These are phyloP conservation scores for Termitomyces sp. DNA, from an alignment of 768 basidiomycete genomes.

Conservation along the genomic window DNA sequence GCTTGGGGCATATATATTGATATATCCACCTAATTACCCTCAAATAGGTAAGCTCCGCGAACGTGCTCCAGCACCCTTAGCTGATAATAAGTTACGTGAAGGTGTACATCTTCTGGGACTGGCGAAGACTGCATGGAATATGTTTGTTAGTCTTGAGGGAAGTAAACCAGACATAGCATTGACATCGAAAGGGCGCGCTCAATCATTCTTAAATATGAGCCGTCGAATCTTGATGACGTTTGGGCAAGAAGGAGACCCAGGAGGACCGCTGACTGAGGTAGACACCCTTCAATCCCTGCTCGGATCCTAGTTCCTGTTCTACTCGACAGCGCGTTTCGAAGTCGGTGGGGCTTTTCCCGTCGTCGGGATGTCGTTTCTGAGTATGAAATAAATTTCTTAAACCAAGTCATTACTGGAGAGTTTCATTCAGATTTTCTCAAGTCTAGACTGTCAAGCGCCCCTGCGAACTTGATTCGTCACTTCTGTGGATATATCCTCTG, in stretches of 20 bases:
- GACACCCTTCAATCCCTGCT: conserved; percentile 38
- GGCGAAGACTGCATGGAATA: conserved; percentile 78
- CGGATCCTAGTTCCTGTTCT: conserved; percentile 10
- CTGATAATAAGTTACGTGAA: conserved; percentile 19
- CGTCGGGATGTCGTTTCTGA: neutral
- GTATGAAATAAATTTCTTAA: neutral
- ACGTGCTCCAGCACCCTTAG: neutral
- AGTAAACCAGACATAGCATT: conserved; percentile 13
- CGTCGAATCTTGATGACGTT: conserved; percentile 38
- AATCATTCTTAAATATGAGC: conserved; percentile 35
- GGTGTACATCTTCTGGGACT: conserved; percentile 75
- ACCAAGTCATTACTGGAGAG: neutral
- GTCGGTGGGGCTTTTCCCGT: no score
- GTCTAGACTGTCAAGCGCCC: no score
- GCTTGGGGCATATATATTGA: conserved; percentile 58
- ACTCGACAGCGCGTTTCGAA: neutral
- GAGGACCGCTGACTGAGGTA: conserved; percentile 55
- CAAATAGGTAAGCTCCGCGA: conserved; percentile 56
- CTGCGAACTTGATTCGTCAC: neutral
- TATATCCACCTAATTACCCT: conserved; percentile 79
- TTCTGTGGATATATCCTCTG: neutral
- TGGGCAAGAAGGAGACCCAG: conserved; percentile 60
- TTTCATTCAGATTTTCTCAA: neutral
- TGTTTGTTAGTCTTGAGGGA: conserved; percentile 30
- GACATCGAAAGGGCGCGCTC: conserved; percentile 23